Conservation (phyloP, 2,329 filamentous ascomycete species). For the Emericellopsis cladophorae region DNA sequence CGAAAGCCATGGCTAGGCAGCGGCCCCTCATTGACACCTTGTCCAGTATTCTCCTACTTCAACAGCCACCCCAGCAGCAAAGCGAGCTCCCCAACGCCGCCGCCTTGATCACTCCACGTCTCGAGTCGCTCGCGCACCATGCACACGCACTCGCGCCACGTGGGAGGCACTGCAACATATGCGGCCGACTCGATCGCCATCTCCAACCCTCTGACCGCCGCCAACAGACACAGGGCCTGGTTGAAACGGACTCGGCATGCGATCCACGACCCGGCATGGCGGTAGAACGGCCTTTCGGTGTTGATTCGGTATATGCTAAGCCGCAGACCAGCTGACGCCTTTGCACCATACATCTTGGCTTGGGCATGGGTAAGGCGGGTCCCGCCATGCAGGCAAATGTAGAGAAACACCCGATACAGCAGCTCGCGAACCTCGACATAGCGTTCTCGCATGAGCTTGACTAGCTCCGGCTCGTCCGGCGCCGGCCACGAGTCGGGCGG, state of each 20-base stretch:
- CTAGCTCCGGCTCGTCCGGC: conserved; percentile 5
- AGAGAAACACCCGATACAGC: conserved; percentile 6
- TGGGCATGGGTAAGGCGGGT: conserved; percentile 5
- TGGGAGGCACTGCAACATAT: conserved; percentile 4
- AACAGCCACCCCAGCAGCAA: conserved; percentile 3
- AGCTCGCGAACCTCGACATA: conserved; percentile 7
- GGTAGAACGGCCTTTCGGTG: conserved; percentile 6
- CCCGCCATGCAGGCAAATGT: conserved; percentile 6
- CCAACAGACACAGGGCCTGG: conserved; percentile 6
- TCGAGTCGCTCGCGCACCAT: conserved; percentile 5
- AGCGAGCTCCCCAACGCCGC: conserved; percentile 4
- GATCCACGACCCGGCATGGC: conserved; percentile 7
- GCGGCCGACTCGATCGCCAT: conserved; percentile 3
- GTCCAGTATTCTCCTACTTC: not conserved
- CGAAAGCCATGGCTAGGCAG: too few species aligned
- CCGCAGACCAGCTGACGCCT: conserved; percentile 4
- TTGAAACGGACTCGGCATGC: conserved; percentile 7
- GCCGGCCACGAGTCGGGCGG: conserved; percentile 5
- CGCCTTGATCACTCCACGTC: conserved; percentile 6
- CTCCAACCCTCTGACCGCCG: conserved; percentile 5
- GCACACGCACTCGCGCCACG: conserved; percentile 6
- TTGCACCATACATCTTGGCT: conserved; percentile 4
- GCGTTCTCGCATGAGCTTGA: conserved; percentile 7
- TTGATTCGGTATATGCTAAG: conserved; percentile 6
- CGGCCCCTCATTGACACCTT: too few species aligned